Percentiles rank a stretch among this genome's conserved stretches.
Conservation (phyloP, 2,329 filamentous ascomycete genomes). For the Neoarthrinium moseri region DNA sequence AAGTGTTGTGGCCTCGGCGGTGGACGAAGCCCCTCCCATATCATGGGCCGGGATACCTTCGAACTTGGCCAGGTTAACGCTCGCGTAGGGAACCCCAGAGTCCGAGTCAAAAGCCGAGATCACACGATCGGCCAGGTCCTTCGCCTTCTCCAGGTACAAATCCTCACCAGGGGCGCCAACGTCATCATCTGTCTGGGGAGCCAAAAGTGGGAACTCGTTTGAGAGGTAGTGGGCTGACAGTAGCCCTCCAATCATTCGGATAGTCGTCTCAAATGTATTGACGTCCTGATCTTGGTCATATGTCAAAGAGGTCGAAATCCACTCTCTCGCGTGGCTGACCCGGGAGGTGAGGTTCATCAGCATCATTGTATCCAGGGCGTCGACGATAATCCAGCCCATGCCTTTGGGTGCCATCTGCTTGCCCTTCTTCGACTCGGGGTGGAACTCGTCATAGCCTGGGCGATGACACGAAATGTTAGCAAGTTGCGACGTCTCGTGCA, state of each 20-base stretch:
- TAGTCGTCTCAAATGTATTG: conserved; percentile 96
- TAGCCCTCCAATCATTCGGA: conserved; percentile 92
- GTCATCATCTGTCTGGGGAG: conserved; percentile 70
- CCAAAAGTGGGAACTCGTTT: conserved; percentile 75
- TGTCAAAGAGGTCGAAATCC: conserved; percentile 76
- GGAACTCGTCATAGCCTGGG: conserved; percentile 78
- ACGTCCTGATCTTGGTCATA: conserved; percentile 95
- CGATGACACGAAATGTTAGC: conserved; percentile 24
- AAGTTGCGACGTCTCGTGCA: not conserved
- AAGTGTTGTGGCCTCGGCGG: conserved; percentile 86
- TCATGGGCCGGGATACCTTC: conserved; percentile 78
- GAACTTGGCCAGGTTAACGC: conserved; percentile 78
- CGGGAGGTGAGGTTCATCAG: conserved; percentile 94
- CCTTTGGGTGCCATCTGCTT: conserved; percentile 84
- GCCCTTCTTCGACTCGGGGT: conserved; percentile 76
- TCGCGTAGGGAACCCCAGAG: conserved; percentile 86
- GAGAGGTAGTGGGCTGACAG: conserved; percentile 95
- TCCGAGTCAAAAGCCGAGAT: conserved; percentile 83
- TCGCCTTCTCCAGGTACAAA: conserved; percentile 92
- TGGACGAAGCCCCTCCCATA: conserved; percentile 86
- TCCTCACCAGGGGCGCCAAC: conserved; percentile 76
- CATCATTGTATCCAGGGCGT: conserved; percentile 94
- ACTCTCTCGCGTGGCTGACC: conserved; percentile 80
- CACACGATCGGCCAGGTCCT: conserved; percentile 85
- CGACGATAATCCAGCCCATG: conserved; percentile 97